Evolutionary conservation across 345 rosid genomes (phyloP), one percentile per base, ranked within the genome.

Genomic region (Limnanthes douglasii): DNA sequence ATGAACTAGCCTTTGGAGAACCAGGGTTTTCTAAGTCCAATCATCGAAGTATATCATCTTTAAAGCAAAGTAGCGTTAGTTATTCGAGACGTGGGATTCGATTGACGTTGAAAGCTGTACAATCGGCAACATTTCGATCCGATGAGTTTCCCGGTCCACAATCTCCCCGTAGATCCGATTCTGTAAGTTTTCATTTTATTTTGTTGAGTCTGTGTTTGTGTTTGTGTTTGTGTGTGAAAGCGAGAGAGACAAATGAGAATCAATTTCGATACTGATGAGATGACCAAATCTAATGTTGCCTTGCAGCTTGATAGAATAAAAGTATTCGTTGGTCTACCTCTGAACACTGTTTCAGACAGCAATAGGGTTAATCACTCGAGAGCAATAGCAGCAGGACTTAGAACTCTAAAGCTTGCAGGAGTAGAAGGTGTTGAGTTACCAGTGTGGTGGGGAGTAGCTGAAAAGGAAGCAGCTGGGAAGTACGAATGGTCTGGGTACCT

Each of bases 371-470:
- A 76, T 59, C 93, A 83, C 37, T 50, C 62, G 4, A 81, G 62
- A 66, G 97, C 95, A 0, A 68, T 88, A 11, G 61, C 70, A 1
- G 95, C 62, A 0, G 97, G 95, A 19, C 66, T 88, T 21, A 79
- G 50, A 64, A 95, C 97, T 33, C 54, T 88, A 53, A 88, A 79
- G 54, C 64, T 88, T 14, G 56, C 83, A 26, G 97, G 93, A 23
- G 76, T 88, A 2, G 70, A 83, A 41, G 97, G 97, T 12, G 73
- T 88, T 42, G 97, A 88, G 72, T 59, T 88, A 43, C 94, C 94
- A 0, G 56, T 83, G 10, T 88, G 90, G 72, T 88, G 97, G 97
- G 97, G 95, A 18, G 55, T 83, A 1, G 97, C 43, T 11, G 97
- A 88, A 68, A 88, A 74, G 61, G 92, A 72, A 60, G 68, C 64